These are phyloP conservation scores for Alternaria rosae DNA, from an alignment of 2,329 filamentous ascomycete species.

Conservation along the genomic window DNA sequence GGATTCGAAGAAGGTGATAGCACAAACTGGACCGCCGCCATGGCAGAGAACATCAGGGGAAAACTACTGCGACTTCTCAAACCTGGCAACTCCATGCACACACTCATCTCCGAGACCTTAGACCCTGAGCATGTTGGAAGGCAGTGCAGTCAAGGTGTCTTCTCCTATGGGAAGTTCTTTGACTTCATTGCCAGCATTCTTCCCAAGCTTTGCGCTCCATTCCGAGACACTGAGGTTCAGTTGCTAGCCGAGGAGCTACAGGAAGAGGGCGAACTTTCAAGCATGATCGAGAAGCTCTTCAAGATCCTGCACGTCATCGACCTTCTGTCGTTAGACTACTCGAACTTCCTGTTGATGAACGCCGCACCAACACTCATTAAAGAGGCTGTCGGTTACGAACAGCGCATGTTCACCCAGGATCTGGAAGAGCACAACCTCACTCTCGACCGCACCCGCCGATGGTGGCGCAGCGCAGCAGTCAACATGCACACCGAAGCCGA, in stretches of 20 bases:
- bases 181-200: conserved; percentile 76
- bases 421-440: conserved; percentile 64
- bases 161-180: conserved; percentile 84
- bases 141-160: conserved; percentile 74
- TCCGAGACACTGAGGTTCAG: conserved; percentile 79
- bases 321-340: conserved; percentile 79
- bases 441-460: conserved; percentile 67
- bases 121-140: conserved; percentile 74
- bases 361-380: conserved; percentile 75
- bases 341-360: conserved; percentile 79
- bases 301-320: conserved; percentile 79
- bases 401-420: conserved; percentile 73
- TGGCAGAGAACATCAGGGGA: conserved; percentile 73
- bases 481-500: conserved; percentile 72
- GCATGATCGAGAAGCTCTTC: conserved; percentile 78
- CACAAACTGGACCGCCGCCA: conserved; percentile 72
- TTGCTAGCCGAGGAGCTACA: conserved; percentile 68
- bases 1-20: conserved; percentile 70
- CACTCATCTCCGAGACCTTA: conserved; percentile 75
- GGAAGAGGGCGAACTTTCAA: conserved; percentile 58
- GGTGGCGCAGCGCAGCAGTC: conserved; percentile 70
- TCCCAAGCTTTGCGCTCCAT: conserved; percentile 80
- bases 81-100: conserved; percentile 75
- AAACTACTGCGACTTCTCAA: conserved; percentile 77
- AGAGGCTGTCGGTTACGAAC: conserved; percentile 75